Evolutionary conservation across 1,284 basidiomycete genomes (phyloP).

Genomic region (Cryptococcus deneoformans): DNA sequence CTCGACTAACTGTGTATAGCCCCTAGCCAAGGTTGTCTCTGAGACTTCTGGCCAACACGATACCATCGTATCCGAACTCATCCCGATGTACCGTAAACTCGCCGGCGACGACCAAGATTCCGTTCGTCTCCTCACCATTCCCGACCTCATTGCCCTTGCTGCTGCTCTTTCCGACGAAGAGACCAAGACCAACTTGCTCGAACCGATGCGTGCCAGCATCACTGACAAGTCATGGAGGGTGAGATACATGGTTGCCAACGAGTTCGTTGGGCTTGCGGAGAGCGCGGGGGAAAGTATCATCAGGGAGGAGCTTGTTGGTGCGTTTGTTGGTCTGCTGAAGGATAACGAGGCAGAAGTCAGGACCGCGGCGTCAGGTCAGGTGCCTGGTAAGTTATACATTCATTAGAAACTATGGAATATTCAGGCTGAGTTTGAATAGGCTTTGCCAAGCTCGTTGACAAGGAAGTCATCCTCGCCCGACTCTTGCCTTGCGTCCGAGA

Average conservation of each 20-base stretch:
- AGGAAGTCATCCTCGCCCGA: slow-evolving; percentile 88
- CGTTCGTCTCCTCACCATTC: slow-evolving; percentile 91
- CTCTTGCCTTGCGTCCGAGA: slow-evolving; percentile 97
- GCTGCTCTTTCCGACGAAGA: slow-evolving; percentile 78
- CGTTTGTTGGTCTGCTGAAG: slow-evolving; percentile 92
- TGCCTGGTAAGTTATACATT: slow-evolving; percentile 67
- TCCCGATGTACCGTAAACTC: slow-evolving; percentile 92
- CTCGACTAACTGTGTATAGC: slow-evolving; percentile 51
- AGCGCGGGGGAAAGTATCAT: slow-evolving; percentile 88
- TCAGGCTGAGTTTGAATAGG: slow-evolving; percentile 54
- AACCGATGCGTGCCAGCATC: slow-evolving; percentile 82
- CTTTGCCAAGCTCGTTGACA: slow-evolving; percentile 91
- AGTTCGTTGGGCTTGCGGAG: slow-evolving; percentile 92
- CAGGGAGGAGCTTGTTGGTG: slow-evolving; percentile 88
- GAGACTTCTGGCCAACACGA: slow-evolving; percentile 64
- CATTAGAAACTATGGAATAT: too few relatives aligned
- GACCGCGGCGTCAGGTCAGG: slow-evolving; percentile 92
- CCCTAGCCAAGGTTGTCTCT: slow-evolving; percentile 64
- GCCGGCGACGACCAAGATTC: slow-evolving; percentile 98
- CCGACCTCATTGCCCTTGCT: slow-evolving; percentile 92
- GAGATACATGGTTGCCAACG: slow-evolving; percentile 97
- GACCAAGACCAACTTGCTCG: slow-evolving; percentile 85
- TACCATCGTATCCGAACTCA: slow-evolving; percentile 73
- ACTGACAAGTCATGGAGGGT: slow-evolving; percentile 99
- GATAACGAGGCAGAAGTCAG: slow-evolving; percentile 99